These are phyloP conservation scores for Chaetomium sp. DNA, from an alignment of 2,329 filamentous ascomycete species.

Conservation along the genomic window DNA sequence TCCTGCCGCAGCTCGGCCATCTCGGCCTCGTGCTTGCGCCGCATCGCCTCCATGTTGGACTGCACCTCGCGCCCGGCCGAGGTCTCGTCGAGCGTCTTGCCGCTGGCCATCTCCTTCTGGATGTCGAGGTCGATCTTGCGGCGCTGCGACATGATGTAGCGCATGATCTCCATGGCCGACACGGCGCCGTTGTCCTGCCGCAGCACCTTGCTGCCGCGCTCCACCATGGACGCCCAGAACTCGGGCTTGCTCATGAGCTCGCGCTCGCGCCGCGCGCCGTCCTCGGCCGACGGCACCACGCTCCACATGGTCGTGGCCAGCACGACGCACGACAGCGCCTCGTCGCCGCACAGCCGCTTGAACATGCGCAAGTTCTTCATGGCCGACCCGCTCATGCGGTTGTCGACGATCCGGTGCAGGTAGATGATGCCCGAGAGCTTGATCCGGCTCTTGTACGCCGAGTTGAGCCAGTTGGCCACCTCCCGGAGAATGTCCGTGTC, in stretches of 20 bases:
- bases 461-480: constrained; percentile 41
- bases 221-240: not conserved
- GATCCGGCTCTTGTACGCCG: not conserved
- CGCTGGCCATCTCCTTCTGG: constrained; percentile 4
- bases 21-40: not conserved
- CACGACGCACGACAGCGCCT: constrained; percentile 10
- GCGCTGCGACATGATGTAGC: not conserved
- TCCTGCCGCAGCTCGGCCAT: not conserved
- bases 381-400: constrained; percentile 45
- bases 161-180: constrained; percentile 3
- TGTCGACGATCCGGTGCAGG: constrained; percentile 57
- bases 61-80: not conserved
- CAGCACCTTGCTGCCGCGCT: not conserved
- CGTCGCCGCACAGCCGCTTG: constrained; percentile 17
- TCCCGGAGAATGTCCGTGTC: constrained; percentile 49
- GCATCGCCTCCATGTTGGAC: not conserved
- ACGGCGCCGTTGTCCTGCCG: not conserved
- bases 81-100: not conserved
- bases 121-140: not conserved
- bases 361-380: constrained; percentile 21
- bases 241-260: not conserved
- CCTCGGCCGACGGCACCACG: not conserved
- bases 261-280: not conserved
- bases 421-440: constrained; percentile 43
- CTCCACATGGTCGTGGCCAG: constrained; percentile 25